These are phyloP conservation scores for Microthlaspi erraticum DNA, from an alignment of 345 rosid species.

Conservation along the genomic window DNA sequence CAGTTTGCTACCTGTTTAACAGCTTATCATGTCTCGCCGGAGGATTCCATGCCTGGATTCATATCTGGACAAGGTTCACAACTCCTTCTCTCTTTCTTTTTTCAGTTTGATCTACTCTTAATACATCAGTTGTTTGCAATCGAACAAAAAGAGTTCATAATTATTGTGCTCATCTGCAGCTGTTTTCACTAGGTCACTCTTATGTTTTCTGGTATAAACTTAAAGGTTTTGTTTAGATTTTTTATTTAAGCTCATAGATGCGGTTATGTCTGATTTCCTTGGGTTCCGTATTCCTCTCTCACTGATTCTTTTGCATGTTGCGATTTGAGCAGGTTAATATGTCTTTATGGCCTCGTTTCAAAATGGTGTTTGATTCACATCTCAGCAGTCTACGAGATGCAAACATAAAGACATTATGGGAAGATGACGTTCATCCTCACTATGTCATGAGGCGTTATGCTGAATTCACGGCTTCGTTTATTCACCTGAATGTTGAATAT, in stretches of 20 bases:
- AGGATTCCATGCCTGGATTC: conserved; percentile 98
- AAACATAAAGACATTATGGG: conserved; percentile 86
- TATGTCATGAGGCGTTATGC: conserved; percentile 99
- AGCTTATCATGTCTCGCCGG: conserved; percentile 95
- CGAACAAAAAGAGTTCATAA: conserved; percentile 8
- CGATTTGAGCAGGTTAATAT: conserved; percentile 80
- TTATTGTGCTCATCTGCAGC: conserved; percentile 14
- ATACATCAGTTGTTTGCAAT: neutral
- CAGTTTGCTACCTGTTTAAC: conserved; percentile 30
- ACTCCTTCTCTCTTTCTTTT: conserved; percentile 8
- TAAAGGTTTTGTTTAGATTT: conserved; percentile 6
- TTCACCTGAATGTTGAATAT: conserved; percentile 91
- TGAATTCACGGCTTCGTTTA: conserved; percentile 95
- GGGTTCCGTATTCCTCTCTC: conserved; percentile 27
- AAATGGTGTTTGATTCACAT: conserved; percentile 93
- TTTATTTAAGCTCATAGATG: conserved; percentile 8
- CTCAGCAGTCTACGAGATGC: conserved; percentile 93
- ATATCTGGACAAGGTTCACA: conserved; percentile 88
- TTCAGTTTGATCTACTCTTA: conserved; percentile 30
- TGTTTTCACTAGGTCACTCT: conserved; percentile 14
- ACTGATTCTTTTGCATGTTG: conserved; percentile 17
- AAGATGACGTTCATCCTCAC: conserved; percentile 98
- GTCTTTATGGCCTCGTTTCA: conserved; percentile 96
- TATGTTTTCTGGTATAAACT: neutral
- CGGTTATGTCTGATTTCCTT: conserved; percentile 5